phyloP scores from a whole-genome alignment of 176 grass and related monocot genomes.

The Triticum monococcum region DNA sequence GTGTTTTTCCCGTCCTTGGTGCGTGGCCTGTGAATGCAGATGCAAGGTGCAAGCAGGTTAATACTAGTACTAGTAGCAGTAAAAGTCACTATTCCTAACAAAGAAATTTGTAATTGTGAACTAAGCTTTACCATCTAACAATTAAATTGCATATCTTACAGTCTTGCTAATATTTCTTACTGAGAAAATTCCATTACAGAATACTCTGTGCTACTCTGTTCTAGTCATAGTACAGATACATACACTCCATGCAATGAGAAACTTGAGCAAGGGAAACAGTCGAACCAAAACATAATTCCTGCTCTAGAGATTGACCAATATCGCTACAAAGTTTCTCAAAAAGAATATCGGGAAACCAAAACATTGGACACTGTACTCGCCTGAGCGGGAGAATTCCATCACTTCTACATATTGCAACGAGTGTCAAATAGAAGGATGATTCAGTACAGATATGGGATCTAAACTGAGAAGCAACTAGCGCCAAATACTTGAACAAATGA shows the following conservation, averaged over 20 bases:
- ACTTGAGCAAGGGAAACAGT: not conserved
- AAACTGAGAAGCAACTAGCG: too few species aligned
- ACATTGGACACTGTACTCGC: not conserved
- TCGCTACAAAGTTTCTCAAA: too few species aligned
- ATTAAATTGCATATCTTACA: not conserved
- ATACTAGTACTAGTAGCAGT: too few species aligned
- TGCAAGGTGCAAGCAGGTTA: too few species aligned
- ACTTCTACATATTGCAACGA: too few species aligned
- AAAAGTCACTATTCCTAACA: not conserved
- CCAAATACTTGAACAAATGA: too few species aligned
- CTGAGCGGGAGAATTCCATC: not conserved
- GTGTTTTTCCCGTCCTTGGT: too few species aligned
- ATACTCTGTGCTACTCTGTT: not conserved
- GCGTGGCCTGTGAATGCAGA: too few species aligned
- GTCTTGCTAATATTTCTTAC: conserved; percentile 4
- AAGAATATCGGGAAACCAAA: not conserved
- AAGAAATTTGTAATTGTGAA: not conserved
- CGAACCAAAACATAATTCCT: conserved; percentile 27
- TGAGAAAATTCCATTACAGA: not conserved
- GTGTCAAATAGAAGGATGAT: too few species aligned
- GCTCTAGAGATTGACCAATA: too few species aligned
- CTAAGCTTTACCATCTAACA: not conserved
- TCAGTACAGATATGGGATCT: too few species aligned
- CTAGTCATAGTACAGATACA: too few species aligned
- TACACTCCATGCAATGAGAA: conserved; percentile 5